Conservation (phyloP, 176 grass and related monocot species). For the Oryza glaberrima region DNA sequence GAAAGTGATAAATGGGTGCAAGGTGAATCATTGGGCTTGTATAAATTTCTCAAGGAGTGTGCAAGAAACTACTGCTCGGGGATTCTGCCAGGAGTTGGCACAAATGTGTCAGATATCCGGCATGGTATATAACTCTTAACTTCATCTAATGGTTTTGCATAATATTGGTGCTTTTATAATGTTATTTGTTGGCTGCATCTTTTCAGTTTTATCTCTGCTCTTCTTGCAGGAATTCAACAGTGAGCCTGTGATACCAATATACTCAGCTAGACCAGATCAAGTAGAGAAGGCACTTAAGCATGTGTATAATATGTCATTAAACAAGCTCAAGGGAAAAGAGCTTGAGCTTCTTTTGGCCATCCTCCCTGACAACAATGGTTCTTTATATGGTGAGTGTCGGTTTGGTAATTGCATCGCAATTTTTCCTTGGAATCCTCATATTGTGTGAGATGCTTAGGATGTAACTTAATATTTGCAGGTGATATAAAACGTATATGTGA, state of each 20-base stretch:
- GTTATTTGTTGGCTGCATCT: not conserved
- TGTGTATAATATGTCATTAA: conserved; percentile 82
- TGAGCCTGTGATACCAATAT: conserved; percentile 91
- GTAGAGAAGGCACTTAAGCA: conserved; percentile 90
- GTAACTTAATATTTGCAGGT: conserved; percentile 56
- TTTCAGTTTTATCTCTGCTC: conserved; percentile 23
- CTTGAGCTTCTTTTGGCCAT: conserved; percentile 95
- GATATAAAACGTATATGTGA: conserved; percentile 99
- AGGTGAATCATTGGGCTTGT: conserved; percentile 95
- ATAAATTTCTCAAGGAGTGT: conserved; percentile 97
- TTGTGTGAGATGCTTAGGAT: not conserved
- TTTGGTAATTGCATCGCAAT: not conserved
- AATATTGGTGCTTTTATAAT: not conserved
- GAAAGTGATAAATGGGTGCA: conserved; percentile 98
- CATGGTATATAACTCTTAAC: conserved; percentile 69
- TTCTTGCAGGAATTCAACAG: conserved; percentile 84
- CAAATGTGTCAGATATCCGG: conserved; percentile 98
- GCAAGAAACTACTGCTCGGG: conserved; percentile 92
- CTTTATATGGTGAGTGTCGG: conserved; percentile 74
- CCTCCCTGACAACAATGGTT: conserved; percentile 97
- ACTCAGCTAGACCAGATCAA: conserved; percentile 93
- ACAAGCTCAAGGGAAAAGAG: conserved; percentile 97
- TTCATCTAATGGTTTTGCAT: conserved; percentile 7
- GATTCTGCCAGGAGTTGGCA: conserved; percentile 95
- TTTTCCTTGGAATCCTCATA: not conserved